These are phyloP conservation scores for Stramenopiles sp. DNA, from an alignment of 352 stramenopile genomes.

Conservation along the genomic window DNA sequence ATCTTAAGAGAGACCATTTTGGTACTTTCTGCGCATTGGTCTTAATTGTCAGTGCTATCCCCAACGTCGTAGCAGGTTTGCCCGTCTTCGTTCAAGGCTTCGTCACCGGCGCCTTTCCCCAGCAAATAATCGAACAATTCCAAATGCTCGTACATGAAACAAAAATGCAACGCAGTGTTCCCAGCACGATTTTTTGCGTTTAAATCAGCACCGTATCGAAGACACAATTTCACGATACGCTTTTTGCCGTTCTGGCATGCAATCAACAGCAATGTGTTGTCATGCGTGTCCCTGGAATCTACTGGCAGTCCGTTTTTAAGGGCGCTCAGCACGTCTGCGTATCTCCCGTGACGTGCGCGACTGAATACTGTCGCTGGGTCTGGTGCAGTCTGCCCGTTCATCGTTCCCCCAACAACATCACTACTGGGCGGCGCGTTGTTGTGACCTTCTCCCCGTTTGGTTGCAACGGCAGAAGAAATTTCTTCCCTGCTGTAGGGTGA, in stretches of 20 bases:
- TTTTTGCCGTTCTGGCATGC: slow-evolving; percentile 88
- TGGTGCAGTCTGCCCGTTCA: background rate
- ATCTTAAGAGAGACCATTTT: too few relatives aligned
- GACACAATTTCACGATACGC: slow-evolving; percentile 73
- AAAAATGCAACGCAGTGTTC: slow-evolving; percentile 84
- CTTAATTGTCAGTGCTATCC: too few relatives aligned
- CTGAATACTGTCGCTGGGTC: background rate
- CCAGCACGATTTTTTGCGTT: slow-evolving; percentile 64
- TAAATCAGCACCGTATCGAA: slow-evolving; percentile 68
- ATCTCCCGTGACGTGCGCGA: background rate
- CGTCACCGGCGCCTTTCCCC: slow-evolving; percentile 72
- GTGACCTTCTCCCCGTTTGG: background rate
- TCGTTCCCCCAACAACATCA: too few relatives aligned
- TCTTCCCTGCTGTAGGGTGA: background rate
- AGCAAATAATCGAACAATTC: slow-evolving; percentile 76
- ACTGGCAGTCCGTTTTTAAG: background rate
- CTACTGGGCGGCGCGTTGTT: background rate
- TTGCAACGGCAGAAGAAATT: background rate
- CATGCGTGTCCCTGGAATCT: slow-evolving; percentile 47
- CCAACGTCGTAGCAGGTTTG: slow-evolving; percentile 77
- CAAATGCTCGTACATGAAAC: slow-evolving; percentile 71
- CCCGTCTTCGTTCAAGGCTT: slow-evolving; percentile 60
- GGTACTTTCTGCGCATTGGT: too few relatives aligned
- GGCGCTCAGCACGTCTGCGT: background rate
- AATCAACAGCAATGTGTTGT: slow-evolving; percentile 74